A percentile compares a stretch with the other conserved stretches of the same genome.
These are phyloP conservation scores for Eucalyptus sp. DNA, from an alignment of 345 rosid species.

Conservation along the genomic window DNA sequence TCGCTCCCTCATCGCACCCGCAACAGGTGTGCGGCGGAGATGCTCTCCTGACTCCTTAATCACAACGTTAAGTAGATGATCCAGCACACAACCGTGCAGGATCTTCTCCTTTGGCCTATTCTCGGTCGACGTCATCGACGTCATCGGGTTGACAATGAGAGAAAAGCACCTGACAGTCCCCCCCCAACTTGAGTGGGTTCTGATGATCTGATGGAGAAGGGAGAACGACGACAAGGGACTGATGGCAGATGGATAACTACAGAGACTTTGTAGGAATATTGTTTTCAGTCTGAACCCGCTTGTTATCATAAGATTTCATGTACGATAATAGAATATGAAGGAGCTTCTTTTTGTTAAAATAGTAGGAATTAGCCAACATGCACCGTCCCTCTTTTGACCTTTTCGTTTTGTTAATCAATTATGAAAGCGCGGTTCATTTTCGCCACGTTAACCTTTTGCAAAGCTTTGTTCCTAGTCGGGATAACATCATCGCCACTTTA, in stretches of 20 bases:
- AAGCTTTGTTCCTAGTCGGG: not conserved
- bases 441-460: not conserved
- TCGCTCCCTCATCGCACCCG: not conserved
- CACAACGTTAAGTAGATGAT: not conserved
- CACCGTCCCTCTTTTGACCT: not conserved
- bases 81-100: not conserved
- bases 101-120: not conserved
- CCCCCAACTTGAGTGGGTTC: not conserved
- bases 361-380: not conserved
- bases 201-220: not conserved
- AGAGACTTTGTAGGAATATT: not conserved
- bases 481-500: not conserved
- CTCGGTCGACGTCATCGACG: not conserved
- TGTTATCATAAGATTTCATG: not conserved
- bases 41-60: not conserved
- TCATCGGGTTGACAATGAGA: not conserved
- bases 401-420: not conserved
- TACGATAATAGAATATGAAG: not conserved
- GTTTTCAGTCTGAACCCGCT: not conserved
- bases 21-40: not conserved
- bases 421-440: not conserved
- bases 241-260: not conserved
- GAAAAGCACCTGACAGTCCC: no score
- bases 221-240: not conserved
- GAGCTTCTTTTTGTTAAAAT: not conserved